Evolutionary conservation across 1,284 basidiomycete species (phyloP).

Genomic region (Omphalotus olearius): DNA sequence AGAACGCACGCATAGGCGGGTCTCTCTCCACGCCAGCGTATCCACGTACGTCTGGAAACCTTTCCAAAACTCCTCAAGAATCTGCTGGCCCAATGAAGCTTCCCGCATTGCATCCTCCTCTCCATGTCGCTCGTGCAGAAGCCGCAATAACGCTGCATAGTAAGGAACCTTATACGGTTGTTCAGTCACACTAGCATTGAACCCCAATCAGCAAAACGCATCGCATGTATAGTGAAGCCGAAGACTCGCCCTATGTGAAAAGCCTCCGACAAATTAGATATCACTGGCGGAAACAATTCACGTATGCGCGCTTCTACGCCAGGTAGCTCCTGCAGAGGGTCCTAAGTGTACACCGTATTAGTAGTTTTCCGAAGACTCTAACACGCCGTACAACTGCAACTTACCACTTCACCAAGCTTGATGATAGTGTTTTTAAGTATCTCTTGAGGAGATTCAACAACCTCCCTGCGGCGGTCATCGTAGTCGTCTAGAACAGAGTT

Average conservation of each 20-base stretch:
- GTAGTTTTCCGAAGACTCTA: conserved; percentile 6
- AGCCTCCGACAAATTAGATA: conserved; percentile 67
- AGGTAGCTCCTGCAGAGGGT: conserved; percentile 66
- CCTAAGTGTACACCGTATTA: conserved; percentile 36
- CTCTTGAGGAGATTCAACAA: conserved; percentile 68
- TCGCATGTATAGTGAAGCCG: background rate
- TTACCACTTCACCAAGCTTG: conserved; percentile 80
- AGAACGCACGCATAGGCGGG: conserved; percentile 73
- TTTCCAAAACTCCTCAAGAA: conserved; percentile 87
- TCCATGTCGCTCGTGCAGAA: conserved; percentile 52
- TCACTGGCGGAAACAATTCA: conserved; percentile 49
- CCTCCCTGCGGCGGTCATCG: conserved; percentile 59
- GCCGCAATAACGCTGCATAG: conserved; percentile 78
- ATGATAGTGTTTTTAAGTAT: conserved; percentile 68
- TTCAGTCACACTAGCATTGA: conserved; percentile 59
- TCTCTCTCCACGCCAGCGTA: conserved; percentile 84
- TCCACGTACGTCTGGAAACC: conserved; percentile 84
- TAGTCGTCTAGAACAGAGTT: conserved; percentile 44
- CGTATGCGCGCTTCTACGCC: conserved; percentile 63
- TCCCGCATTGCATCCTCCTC: conserved; percentile 34
- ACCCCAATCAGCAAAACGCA: background rate
- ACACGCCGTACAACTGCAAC: conserved; percentile 23
- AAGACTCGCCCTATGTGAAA: conserved; percentile 66
- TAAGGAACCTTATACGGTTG: conserved; percentile 90
- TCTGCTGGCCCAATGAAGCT: conserved; percentile 62